Percentiles rank a stretch among this genome's conserved stretches.
Evolutionary conservation across 2,329 filamentous ascomycete species (phyloP).

Genomic region (Penicillium aurantiogriseum): DNA sequence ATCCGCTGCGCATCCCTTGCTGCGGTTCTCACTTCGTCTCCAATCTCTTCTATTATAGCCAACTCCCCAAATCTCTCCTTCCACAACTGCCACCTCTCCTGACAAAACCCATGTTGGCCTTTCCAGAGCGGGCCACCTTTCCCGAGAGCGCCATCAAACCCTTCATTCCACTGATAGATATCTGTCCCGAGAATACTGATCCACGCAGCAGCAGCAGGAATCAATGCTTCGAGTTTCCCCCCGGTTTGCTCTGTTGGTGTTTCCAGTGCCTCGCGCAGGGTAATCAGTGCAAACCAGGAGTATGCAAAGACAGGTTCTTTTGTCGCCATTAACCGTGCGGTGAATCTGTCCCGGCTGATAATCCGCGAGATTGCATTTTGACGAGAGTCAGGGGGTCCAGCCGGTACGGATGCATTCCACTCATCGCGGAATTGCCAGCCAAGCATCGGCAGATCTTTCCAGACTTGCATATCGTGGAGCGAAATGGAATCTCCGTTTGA

Average conservation of each 20-base stretch:
- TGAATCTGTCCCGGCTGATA: background rate
- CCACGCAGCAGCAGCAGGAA: slow-evolving; percentile 3
- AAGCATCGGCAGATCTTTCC: slow-evolving; percentile 14
- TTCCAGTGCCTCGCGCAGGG: background rate
- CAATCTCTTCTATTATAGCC: background rate
- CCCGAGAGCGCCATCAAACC: background rate
- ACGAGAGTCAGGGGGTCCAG: background rate
- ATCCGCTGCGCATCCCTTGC: background rate
- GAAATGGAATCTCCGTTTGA: background rate
- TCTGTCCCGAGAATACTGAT: background rate
- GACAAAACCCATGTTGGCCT: slow-evolving; percentile 1
- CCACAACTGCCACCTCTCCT: slow-evolving; percentile 6
- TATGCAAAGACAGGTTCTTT: background rate
- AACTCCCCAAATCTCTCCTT: background rate
- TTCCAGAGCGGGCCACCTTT: slow-evolving; percentile 1
- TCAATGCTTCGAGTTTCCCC: background rate
- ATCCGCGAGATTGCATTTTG: background rate
- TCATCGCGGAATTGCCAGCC: slow-evolving; percentile 12
- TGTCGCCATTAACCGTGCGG: background rate
- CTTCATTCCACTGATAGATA: background rate
- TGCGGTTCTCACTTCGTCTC: background rate
- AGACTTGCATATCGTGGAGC: slow-evolving; percentile 10
- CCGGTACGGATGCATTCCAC: slow-evolving; percentile 10
- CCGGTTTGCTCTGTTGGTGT: background rate
- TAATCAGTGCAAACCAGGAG: slow-evolving; percentile 3